Base-by-base conservation (phyloP, 176 grass and related monocot genomes). In the Thinopyrum elongatum region DNA sequence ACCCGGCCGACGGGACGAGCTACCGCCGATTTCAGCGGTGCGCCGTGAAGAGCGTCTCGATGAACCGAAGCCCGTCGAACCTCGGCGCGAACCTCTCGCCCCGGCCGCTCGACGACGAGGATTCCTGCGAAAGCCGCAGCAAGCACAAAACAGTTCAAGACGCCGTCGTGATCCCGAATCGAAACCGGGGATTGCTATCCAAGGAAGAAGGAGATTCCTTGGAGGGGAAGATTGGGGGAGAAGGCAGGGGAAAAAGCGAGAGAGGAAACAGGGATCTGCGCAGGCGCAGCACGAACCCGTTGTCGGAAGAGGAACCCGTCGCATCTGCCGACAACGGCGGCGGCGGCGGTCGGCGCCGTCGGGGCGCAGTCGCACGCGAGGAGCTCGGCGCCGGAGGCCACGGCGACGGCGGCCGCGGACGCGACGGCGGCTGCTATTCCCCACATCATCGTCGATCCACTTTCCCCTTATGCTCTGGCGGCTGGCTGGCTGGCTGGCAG, bases 41-140 rank as follows among this genome's bases (percentile, higher is more conserved):
- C 65, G 84, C 88, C 65, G 88, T 90, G 74, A 90, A 41, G 80
- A 90, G 88, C 65, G 88, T 90, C 80, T 90, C 84, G 79, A 90
- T 79, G 84, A 90, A 90, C 19, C 88, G 88, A 53, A 90, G 88
- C 30, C 88, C 88, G 57, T 90, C 84, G 84, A 90, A 90, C 14
- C 88, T 84, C 84, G 88, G 88, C 55, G 88, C 84, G 74, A 90
- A 90, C 30, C 60, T 82, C 25, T 65, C 65, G 7, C 62, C 53
- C n/a, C 8, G 62, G 78, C 62, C 72, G 65, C 16, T 11, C 19
- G 68, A 61, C 34, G 81, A n/a, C 10, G 69, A 55, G 16, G 78
- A 72, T 3, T 19, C 80, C 88, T 90, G 65, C 12, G 38, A 19
- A 30, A 1, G 17, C 44, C 2, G 14, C 12, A 14, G 19, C 16